Percentiles rank a stretch among this genome's conserved stretches.
Evolutionary conservation across 1,139 yeast genomes (phyloP).

Genomic region (Groenewaldozyma sp.): DNA sequence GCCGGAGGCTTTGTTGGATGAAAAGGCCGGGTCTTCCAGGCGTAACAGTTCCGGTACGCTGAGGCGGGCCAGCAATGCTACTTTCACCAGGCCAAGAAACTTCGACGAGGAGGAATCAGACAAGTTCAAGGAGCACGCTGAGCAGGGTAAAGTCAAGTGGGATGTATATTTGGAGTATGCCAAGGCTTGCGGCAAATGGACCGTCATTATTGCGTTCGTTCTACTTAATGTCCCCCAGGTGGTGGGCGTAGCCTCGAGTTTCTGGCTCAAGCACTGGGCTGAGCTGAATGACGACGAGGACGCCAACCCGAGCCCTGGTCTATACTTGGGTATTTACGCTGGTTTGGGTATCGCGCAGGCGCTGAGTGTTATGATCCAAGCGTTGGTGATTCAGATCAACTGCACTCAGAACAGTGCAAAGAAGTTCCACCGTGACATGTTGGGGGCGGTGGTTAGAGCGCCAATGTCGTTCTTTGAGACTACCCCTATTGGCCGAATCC

Average conservation of each 20-base stretch:
- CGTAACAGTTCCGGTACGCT: constrained; percentile 36
- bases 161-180: constrained; percentile 75
- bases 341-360: constrained; percentile 63
- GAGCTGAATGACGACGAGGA: constrained; percentile 70
- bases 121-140: constrained; percentile 54
- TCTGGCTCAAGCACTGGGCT: constrained; percentile 98
- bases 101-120: constrained; percentile 25
- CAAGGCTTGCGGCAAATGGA: constrained; percentile 71
- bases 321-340: constrained; percentile 69
- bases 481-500: constrained; percentile 89
- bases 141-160: constrained; percentile 94
- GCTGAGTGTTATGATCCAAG: constrained; percentile 53
- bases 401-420: constrained; percentile 81
- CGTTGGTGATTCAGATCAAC: constrained; percentile 66
- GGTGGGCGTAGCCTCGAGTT: constrained; percentile 54
- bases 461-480: constrained; percentile 98
- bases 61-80: constrained; percentile 63
- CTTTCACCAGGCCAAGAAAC: constrained; percentile 35
- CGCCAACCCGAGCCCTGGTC: constrained; percentile 57
- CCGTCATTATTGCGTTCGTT: constrained; percentile 49
- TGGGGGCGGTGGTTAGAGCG: constrained; percentile 70
- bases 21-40: constrained; percentile 17
- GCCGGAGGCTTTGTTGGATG: constrained; percentile 1
- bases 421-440: constrained; percentile 70
- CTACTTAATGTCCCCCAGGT: constrained; percentile 44